phyloP scores from a whole-genome alignment of 495 filamentous ascomycete genomes.

The Penicillium parvum region DNA sequence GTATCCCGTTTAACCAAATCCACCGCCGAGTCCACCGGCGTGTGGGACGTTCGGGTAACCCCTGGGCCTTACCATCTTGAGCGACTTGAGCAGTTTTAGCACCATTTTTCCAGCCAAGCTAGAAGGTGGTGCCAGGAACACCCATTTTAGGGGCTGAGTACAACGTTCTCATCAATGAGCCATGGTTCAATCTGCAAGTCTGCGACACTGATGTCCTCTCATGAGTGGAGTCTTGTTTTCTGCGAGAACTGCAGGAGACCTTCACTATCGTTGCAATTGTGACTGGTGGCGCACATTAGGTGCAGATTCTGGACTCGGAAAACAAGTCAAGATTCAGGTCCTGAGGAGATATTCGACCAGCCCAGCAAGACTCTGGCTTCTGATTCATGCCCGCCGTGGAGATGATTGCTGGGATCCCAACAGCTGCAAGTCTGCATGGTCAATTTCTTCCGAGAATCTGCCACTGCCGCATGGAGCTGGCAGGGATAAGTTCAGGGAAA shows the following conservation, averaged over 20 bases:
- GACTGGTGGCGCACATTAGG: constrained; percentile 17
- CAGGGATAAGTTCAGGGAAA: neutral
- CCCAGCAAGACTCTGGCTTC: neutral
- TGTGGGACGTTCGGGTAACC: constrained; percentile 4
- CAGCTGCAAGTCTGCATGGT: neutral
- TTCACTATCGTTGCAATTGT: constrained; percentile 11
- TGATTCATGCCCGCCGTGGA: neutral
- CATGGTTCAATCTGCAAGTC: constrained; percentile 3
- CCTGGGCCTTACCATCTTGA: constrained; percentile 6
- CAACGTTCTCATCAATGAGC: neutral
- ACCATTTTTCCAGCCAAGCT: too few species aligned
- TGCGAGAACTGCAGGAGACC: constrained; percentile 4
- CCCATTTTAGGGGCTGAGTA: neutral
- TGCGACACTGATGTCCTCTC: constrained; percentile 5
- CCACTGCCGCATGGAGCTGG: neutral
- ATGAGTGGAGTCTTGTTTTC: constrained; percentile 1
- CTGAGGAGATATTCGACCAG: neutral
- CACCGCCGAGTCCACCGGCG: constrained; percentile 2
- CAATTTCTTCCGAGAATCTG: neutral
- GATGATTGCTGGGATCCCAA: neutral
- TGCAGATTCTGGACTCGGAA: constrained; percentile 1
- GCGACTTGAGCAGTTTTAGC: too few species aligned
- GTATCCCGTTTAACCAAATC: constrained; percentile 4
- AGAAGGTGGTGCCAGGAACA: neutral
- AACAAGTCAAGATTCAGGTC: neutral